Evolutionary conservation across 2,329 filamentous ascomycete genomes (phyloP).

Genomic region (Xylaria sp.): DNA sequence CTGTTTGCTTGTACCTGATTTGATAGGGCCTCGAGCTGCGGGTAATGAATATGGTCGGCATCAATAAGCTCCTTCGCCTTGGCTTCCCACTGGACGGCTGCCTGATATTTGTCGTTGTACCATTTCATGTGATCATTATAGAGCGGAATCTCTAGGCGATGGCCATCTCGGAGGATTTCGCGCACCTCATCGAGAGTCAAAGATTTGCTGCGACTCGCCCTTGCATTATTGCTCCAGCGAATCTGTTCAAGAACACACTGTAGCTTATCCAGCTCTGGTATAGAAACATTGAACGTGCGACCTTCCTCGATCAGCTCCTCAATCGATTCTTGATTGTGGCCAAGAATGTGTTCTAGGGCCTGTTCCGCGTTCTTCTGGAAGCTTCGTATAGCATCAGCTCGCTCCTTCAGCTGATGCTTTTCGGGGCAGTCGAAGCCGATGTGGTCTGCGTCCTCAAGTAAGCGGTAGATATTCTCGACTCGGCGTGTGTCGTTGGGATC

Average conservation of each 20-base stretch:
- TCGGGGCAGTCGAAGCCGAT: slow-evolving; percentile 95
- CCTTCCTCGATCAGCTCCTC: slow-evolving; percentile 93
- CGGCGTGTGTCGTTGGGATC: slow-evolving; percentile 84
- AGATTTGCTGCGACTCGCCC: slow-evolving; percentile 69
- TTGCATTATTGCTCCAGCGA: slow-evolving; percentile 87
- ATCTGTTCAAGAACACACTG: slow-evolving; percentile 84
- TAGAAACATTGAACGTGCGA: slow-evolving; percentile 88
- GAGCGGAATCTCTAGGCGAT: slow-evolving; percentile 79
- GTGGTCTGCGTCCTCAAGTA: slow-evolving; percentile 84
- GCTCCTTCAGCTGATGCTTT: slow-evolving; percentile 85
- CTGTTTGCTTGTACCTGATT: slow-evolving; percentile 76
- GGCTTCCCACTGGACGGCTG: slow-evolving; percentile 88
- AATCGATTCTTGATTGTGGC: slow-evolving; percentile 76
- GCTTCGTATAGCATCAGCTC: slow-evolving; percentile 82
- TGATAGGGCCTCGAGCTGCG: slow-evolving; percentile 91
- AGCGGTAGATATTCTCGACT: slow-evolving; percentile 85
- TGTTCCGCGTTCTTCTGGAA: slow-evolving; percentile 82
- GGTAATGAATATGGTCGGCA: slow-evolving; percentile 92
- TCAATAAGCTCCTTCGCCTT: slow-evolving; percentile 93
- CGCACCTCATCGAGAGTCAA: slow-evolving; percentile 82
- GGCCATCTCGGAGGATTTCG: slow-evolving; percentile 80
- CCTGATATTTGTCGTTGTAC: slow-evolving; percentile 78
- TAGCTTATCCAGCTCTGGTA: slow-evolving; percentile 86
- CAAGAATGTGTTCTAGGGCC: slow-evolving; percentile 73
- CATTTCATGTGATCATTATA: slow-evolving; percentile 83